phyloP scores from a whole-genome alignment of 192 early-diverging fungal species.

The Coemansia sp. region DNA sequence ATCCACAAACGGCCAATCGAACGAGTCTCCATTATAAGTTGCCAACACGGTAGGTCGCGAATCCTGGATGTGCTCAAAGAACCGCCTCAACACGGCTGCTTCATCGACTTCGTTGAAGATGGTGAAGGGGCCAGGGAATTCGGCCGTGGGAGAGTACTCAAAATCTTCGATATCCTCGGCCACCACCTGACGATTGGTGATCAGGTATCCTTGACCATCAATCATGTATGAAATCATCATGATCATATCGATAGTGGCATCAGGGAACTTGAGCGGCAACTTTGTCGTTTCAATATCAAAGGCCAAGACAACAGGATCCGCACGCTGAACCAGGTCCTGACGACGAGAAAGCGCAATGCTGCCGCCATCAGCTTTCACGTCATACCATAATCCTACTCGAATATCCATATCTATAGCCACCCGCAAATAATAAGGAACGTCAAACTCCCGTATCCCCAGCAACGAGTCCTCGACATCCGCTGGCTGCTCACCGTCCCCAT shows the following conservation, averaged over 20 bases:
- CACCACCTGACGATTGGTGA: constrained; percentile 96
- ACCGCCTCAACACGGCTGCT: constrained; percentile 70
- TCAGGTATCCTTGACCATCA: constrained; percentile 94
- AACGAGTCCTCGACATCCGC: constrained; percentile 65
- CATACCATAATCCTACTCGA: constrained; percentile 96
- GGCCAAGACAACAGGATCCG: constrained; percentile 90
- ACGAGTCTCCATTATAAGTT: constrained; percentile 98
- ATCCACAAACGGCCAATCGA: constrained; percentile 98
- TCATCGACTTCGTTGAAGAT: constrained; percentile 96
- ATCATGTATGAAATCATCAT: constrained; percentile 99
- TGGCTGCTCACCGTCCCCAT: constrained; percentile 48
- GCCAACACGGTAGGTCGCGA: constrained; percentile 83
- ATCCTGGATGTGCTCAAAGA: constrained; percentile 88
- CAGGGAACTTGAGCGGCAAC: constrained; percentile 96
- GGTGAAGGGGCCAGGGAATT: constrained; percentile 90
- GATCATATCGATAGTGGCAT: constrained; percentile 81
- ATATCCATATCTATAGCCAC: constrained; percentile 92
- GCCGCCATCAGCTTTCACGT: constrained; percentile 63
- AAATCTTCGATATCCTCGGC: constrained; percentile 95
- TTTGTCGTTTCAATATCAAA: constrained; percentile 99
- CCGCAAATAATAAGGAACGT: constrained; percentile 94
- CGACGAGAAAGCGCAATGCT: constrained; percentile 62
- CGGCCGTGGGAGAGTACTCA: constrained; percentile 95
- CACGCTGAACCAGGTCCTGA: constrained; percentile 85
- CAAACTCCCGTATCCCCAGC: constrained; percentile 91